These are phyloP conservation scores for Venturia nashicola DNA, from an alignment of 2,329 filamentous ascomycete genomes.

Conservation along the genomic window DNA sequence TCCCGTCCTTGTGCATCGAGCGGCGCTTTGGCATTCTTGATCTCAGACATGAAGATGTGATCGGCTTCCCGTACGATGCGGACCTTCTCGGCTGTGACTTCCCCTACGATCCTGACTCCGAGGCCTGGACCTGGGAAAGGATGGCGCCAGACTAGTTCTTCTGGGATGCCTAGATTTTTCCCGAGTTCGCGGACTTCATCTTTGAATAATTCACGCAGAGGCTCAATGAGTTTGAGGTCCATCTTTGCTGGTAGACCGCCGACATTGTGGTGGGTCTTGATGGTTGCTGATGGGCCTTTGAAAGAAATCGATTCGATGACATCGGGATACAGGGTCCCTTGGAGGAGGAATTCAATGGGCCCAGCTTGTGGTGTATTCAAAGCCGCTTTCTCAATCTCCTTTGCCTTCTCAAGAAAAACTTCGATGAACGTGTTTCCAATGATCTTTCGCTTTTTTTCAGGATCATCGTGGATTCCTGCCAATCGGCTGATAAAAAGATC, in stretches of 20 bases:
- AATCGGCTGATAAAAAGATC: constrained; percentile 68
- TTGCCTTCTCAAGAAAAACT: constrained; percentile 70
- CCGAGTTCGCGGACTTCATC: constrained; percentile 66
- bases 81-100: constrained; percentile 68
- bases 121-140: constrained; percentile 68
- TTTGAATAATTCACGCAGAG: constrained; percentile 70
- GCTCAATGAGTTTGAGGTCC: constrained; percentile 63
- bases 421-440: constrained; percentile 76
- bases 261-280: constrained; percentile 66
- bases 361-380: constrained; percentile 55
- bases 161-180: constrained; percentile 55
- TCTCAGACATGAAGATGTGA: constrained; percentile 66
- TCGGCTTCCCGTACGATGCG: constrained; percentile 69
- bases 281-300: constrained; percentile 58
- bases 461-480: constrained; percentile 58
- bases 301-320: constrained; percentile 61
- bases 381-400: constrained; percentile 59
- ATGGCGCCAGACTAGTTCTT: constrained; percentile 67
- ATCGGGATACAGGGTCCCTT: constrained; percentile 73
- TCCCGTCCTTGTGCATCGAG: constrained; percentile 26
- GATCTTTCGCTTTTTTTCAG: constrained; percentile 83
- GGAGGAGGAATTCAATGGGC: constrained; percentile 74
- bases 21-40: constrained; percentile 41
- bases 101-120: constrained; percentile 70
- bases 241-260: constrained; percentile 53